These are phyloP conservation scores for Colletotrichum acutatum DNA, from an alignment of 2,329 filamentous ascomycete species.

Conservation along the genomic window DNA sequence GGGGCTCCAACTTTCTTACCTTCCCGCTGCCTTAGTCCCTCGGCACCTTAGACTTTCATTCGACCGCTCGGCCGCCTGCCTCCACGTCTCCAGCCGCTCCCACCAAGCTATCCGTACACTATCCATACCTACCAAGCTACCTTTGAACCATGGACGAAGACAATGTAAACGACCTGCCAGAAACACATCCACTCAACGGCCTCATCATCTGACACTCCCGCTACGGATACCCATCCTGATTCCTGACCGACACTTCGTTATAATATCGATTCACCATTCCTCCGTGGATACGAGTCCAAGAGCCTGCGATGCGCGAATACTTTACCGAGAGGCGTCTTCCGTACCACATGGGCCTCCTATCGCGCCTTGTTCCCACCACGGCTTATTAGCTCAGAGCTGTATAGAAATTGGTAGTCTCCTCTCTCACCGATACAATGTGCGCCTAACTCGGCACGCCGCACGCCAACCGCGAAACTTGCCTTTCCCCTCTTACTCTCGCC, in stretches of 20 bases:
- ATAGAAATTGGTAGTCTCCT: background rate
- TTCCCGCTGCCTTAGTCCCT: constrained; percentile 10
- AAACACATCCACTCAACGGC: constrained; percentile 42
- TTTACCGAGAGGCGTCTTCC: background rate
- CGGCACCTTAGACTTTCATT: constrained; percentile 6
- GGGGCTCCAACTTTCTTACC: constrained; percentile 19
- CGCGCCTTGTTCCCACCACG: background rate
- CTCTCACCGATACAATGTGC: constrained; percentile 10
- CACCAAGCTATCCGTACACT: constrained; percentile 1
- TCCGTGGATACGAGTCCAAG: constrained; percentile 12
- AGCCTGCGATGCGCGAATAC: constrained; percentile 9
- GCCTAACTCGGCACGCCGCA: constrained; percentile 4
- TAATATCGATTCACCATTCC: constrained; percentile 8
- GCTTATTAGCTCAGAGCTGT: background rate
- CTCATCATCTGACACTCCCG: constrained; percentile 36
- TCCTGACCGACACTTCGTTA: constrained; percentile 27
- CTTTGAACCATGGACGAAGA: background rate
- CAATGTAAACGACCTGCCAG: constrained; percentile 25
- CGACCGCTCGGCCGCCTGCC: constrained; percentile 4
- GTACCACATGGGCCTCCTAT: constrained; percentile 1
- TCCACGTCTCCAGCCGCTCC: constrained; percentile 12
- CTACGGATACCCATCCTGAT: constrained; percentile 10
- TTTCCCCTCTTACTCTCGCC: background rate
- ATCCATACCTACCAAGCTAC: background rate
- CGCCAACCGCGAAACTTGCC: background rate